Evolutionary conservation across 2,329 filamentous ascomycete species (phyloP).

Genomic region (Tolypocladium sp.): DNA sequence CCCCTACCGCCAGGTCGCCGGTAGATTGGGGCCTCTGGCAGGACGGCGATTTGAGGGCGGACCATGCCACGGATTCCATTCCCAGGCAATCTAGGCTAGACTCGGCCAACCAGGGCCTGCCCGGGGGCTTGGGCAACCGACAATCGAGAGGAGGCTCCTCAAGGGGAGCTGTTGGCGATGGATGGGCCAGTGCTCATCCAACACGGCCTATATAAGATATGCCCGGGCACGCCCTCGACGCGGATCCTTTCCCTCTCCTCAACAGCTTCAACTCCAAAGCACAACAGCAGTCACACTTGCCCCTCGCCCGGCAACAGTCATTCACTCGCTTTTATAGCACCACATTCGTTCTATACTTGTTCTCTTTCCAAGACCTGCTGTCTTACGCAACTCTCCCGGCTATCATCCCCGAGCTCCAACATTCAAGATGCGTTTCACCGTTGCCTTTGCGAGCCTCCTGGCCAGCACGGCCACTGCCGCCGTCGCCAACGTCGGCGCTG

Average conservation of each 20-base stretch:
- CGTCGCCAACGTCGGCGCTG: neutral
- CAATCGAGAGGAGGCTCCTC: neutral
- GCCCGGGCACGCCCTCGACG: neutral
- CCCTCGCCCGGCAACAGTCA: neutral
- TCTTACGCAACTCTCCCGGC: neutral
- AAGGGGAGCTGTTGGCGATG: neutral
- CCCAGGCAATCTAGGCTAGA: neutral
- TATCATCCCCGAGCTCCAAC: neutral
- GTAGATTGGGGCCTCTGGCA: neutral
- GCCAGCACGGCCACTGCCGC: conserved; percentile 9
- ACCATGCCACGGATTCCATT: neutral
- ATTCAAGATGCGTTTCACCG: conserved; percentile 21
- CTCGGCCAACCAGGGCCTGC: neutral
- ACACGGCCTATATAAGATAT: neutral
- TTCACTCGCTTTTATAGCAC: neutral
- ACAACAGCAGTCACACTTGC: neutral
- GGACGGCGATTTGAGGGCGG: neutral
- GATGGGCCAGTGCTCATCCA: neutral
- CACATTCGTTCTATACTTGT: conserved; percentile 1
- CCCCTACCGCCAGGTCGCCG: neutral
- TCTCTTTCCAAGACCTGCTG: neutral
- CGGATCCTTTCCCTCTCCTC: neutral
- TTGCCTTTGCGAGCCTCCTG: conserved; percentile 17
- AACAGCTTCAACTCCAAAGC: neutral
- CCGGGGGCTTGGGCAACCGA: neutral